Base-by-base conservation (phyloP, 2,329 filamentous ascomycete species). In the Fusarium sp. region DNA sequence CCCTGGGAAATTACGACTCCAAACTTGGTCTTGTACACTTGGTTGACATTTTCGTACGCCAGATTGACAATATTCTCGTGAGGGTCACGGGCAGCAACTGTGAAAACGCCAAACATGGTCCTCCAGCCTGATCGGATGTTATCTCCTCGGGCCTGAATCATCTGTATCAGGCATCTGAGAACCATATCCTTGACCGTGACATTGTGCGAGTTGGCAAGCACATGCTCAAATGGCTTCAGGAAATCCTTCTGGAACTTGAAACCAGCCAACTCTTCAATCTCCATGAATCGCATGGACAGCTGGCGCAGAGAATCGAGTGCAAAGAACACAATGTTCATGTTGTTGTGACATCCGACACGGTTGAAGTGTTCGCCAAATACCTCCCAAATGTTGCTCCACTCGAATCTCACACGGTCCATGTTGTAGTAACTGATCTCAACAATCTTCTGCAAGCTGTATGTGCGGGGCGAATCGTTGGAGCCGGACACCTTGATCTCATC, bases 181-280 rank as follows among this genome's bases (percentile, higher is more conserved):
- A 97, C 93, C 91, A 99, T 95, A 73, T 99, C 96, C 79, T 99
- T 99, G 72, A 99, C 96, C 1, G 92, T 90, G 18, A 97, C 90
- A 66, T 96, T 93, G 67, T 85, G 93, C 40, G 94, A 96, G 77
- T 99, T 98, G 58, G 92, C 90, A 82, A 99, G 93, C 72, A 99
- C 94, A 77, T 98, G 93, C 81, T 99, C 95, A 73, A 99, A 99
- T 0, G 96, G 96, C 79, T 97, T 98, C 53, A 99, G 81, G 78
- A 99, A 99, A 77, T 99, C 95, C 78, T 99, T 99, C 74, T 99
- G 96, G 76, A 99, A 99, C 79, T 98, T 98, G 87, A 99, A 99
- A 74, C 96, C 96, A 2, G 96, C 93, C 71, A 99, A 81, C 78
- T 99, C 96, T 77, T 97, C 96, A 63, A 98, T 94, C 79, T 99